phyloP scores from a whole-genome alignment of 169 alveolate species.

The Plasmodium inui region DNA sequence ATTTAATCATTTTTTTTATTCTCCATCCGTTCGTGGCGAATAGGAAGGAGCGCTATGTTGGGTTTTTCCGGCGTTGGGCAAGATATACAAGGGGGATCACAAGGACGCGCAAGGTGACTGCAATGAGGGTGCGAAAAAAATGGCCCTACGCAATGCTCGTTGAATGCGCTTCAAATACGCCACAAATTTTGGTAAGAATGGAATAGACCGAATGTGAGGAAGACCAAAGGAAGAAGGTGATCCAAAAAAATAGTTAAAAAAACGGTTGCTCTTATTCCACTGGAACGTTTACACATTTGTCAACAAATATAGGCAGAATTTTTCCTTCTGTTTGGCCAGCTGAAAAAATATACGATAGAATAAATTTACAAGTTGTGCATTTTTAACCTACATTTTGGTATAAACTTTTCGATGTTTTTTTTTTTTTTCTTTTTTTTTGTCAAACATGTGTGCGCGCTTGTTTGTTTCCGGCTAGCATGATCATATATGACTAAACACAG shows the following conservation, averaged over 20 bases:
- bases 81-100: background rate
- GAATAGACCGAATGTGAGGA: constrained; percentile 5
- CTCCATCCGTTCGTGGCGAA: constrained; percentile 37
- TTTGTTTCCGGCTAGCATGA: background rate
- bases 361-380: constrained; percentile 30
- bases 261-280: background rate
- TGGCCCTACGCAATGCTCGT: background rate
- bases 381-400: constrained; percentile 47
- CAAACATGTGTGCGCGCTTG: constrained; percentile 21
- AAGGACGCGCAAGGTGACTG: background rate
- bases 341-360: constrained; percentile 10
- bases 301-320: constrained; percentile 19
- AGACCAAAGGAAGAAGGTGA: background rate
- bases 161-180: background rate
- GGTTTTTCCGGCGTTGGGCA: background rate
- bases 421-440: constrained; percentile 30
- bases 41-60: background rate
- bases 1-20: constrained; percentile 47
- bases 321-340: background rate
- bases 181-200: background rate
- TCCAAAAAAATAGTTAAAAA: background rate
- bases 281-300: background rate
- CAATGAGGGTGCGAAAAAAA: background rate
- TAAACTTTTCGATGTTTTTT: constrained; percentile 20
- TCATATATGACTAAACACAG: background rate